Percentiles rank a stretch among this genome's conserved stretches.
Conservation (phyloP, 1,284 basidiomycete species). For the Marasmius sp. region DNA sequence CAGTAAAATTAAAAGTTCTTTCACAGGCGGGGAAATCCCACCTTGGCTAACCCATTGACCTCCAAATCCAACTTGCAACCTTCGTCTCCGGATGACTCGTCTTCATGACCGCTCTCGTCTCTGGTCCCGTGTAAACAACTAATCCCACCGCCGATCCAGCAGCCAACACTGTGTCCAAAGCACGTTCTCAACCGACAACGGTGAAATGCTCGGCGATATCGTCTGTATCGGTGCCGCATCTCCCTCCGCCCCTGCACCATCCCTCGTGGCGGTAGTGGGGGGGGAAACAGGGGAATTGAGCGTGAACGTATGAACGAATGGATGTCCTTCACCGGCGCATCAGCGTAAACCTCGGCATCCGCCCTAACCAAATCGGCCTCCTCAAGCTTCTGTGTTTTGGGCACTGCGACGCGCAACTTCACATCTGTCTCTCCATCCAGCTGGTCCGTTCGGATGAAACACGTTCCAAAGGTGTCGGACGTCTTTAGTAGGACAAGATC, state of each 20-base stretch:
- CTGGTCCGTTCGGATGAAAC: conserved; percentile 97
- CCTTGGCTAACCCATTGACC: conserved; percentile 95
- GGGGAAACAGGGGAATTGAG: conserved; percentile 53
- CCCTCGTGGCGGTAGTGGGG: conserved; percentile 43
- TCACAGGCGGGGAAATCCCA: conserved; percentile 28
- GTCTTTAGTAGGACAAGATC: conserved; percentile 92
- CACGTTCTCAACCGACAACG: conserved; percentile 90
- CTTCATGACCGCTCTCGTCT: conserved; percentile 99
- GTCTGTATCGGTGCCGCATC: conserved; percentile 46
- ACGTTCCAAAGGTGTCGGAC: conserved; percentile 85
- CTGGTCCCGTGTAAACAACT: conserved; percentile 91
- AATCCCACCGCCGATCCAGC: conserved; percentile 93
- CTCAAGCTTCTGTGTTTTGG: conserved; percentile 76
- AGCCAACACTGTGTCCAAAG: conserved; percentile 96
- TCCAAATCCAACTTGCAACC: conserved; percentile 88
- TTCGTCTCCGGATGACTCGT: conserved; percentile 97
- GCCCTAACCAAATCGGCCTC: conserved; percentile 70
- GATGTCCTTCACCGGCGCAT: conserved; percentile 95
- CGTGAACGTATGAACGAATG: conserved; percentile 94
- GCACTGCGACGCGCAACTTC: conserved; percentile 93
- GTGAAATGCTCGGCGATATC: conserved; percentile 63
- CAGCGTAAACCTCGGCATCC: conserved; percentile 56
- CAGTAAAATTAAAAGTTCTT: neutral
- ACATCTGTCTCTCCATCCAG: conserved; percentile 99
- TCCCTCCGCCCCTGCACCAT: neutral